A percentile compares a stretch with the other conserved stretches of the same genome.
These are phyloP conservation scores for Penicillium robsamsonii DNA, from an alignment of 495 filamentous ascomycete species.

Conservation along the genomic window DNA sequence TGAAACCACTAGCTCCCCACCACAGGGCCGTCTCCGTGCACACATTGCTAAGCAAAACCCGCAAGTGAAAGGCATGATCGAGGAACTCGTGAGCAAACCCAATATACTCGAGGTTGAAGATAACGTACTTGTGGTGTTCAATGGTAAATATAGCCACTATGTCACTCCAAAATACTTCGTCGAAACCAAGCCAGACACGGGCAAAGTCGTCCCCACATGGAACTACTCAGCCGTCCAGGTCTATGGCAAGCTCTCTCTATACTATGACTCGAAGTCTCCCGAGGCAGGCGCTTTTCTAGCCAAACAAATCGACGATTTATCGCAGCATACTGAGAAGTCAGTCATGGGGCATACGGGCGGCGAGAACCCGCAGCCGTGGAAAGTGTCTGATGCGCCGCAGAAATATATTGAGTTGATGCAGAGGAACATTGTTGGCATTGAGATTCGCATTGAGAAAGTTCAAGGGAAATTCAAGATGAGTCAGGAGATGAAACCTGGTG, in stretches of 20 bases:
- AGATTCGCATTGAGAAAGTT: constrained; percentile 48
- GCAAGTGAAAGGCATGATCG: constrained; percentile 48
- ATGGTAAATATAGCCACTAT: constrained; percentile 41
- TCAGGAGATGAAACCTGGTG: constrained; percentile 48
- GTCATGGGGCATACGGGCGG: constrained; percentile 42
- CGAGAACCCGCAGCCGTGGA: constrained; percentile 37
- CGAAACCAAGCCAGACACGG: constrained; percentile 50
- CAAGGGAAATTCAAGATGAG: constrained; percentile 60
- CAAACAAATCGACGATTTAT: constrained; percentile 40
- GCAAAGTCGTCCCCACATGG: constrained; percentile 56
- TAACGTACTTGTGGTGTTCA: constrained; percentile 52
- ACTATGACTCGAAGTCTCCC: constrained; percentile 31
- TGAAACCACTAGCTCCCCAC: background rate
- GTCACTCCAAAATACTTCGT: constrained; percentile 53
- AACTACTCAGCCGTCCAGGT: constrained; percentile 51
- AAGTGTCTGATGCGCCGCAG: constrained; percentile 50
- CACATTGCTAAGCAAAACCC: constrained; percentile 50
- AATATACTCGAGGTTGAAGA: constrained; percentile 24
- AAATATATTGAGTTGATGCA: constrained; percentile 47
- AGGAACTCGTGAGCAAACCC: constrained; percentile 13
- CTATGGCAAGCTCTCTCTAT: constrained; percentile 44
- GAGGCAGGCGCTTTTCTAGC: constrained; percentile 37
- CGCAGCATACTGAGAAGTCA: constrained; percentile 34
- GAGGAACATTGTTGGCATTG: constrained; percentile 55
- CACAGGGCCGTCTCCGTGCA: constrained; percentile 29